phyloP scores from a whole-genome alignment of 768 basidiomycete species.

The Termitomyces sp. region DNA sequence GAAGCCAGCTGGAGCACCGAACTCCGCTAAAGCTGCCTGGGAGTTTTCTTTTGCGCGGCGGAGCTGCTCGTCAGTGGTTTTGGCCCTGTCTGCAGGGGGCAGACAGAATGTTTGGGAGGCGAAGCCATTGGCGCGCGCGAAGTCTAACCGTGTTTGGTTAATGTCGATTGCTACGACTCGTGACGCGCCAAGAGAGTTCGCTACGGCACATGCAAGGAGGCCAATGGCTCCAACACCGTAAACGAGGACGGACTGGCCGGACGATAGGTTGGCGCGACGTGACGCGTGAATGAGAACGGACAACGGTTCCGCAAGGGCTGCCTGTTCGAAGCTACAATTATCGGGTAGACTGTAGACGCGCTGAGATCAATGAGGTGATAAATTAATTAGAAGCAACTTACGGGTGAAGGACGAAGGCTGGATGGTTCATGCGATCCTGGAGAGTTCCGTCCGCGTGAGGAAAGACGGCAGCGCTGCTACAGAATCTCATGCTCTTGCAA shows the following conservation, averaged over 20 bases:
- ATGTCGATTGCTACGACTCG: conserved; percentile 82
- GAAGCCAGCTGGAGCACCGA: conserved; percentile 73
- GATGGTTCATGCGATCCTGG: conserved; percentile 86
- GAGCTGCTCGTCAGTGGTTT: conserved; percentile 56
- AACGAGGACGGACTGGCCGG: conserved; percentile 76
- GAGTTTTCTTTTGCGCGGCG: conserved; percentile 60
- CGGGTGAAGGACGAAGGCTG: conserved; percentile 83
- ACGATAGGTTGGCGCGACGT: conserved; percentile 39
- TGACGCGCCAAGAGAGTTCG: conserved; percentile 67
- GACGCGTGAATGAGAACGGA: conserved; percentile 79
- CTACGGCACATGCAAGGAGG: conserved; percentile 82
- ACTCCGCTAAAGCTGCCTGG: conserved; percentile 48
- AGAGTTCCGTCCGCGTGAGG: conserved; percentile 94
- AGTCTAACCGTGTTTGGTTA: conserved; percentile 76
- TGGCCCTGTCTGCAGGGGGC: conserved; percentile 45
- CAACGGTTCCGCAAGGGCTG: conserved; percentile 90
- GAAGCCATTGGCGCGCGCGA: conserved; percentile 75
- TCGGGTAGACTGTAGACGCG: conserved; percentile 62
- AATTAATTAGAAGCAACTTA: conserved; percentile 40
- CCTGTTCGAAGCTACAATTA: conserved; percentile 71
- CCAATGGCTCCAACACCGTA: conserved; percentile 95
- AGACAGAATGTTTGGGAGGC: conserved; percentile 71
- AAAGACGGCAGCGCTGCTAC: conserved; percentile 84
- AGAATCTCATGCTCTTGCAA: conserved; percentile 88
- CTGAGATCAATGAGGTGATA: background rate